Base-by-base conservation (phyloP, 2,329 filamentous ascomycete genomes). In the Coniochaeta pulveracea region DNA sequence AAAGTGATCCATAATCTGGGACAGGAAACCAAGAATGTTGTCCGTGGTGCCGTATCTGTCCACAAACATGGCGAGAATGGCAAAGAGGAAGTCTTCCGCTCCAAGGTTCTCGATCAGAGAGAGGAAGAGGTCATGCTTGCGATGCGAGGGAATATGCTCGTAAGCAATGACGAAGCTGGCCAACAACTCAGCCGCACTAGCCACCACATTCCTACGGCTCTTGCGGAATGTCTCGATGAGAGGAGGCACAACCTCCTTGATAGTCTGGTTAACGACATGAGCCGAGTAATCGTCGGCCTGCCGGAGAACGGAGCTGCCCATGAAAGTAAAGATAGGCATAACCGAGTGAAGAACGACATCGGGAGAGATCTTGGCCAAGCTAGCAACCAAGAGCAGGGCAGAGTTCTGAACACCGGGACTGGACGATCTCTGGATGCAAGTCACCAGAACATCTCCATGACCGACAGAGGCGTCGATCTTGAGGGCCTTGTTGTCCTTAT, bases 291-390 rank as follows among this genome's bases (percentile, higher is more conserved):
- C 89, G 47, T 98, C 93, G 46, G 85, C 85, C 58, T 95, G 89
- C 31, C 84, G 79, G 32, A 98, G 69, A 14, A 95, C 80, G 4
- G 85, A 94, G 26, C 80, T 82, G 26, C 89, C 86, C 80, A 96
- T 95, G 52, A 96, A 95, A 0, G 91, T 96, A 60, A 98, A 98
- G 34, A 98, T 89, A 10, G 91, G 91, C 91, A 98, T 98, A 34
- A 98, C 85, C 46, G 86, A 95, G 58, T 98, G 89, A 37, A 98
- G 68, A 3, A 98, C 85, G 30, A 93, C 64, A 52, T 94, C 88
- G 0, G 93, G 91, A 0, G 85, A 85, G 44, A 88, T 83, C 24
- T 80, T 80, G 15, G 91, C 89, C 25, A 98, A 66, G 36, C 78
- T 81, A 16, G 89, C 86, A 37, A 96, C 84, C 17, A 98, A 66